phyloP scores from a whole-genome alignment of 208 protist genomes.

The Wallacemonas collosoma region DNA sequence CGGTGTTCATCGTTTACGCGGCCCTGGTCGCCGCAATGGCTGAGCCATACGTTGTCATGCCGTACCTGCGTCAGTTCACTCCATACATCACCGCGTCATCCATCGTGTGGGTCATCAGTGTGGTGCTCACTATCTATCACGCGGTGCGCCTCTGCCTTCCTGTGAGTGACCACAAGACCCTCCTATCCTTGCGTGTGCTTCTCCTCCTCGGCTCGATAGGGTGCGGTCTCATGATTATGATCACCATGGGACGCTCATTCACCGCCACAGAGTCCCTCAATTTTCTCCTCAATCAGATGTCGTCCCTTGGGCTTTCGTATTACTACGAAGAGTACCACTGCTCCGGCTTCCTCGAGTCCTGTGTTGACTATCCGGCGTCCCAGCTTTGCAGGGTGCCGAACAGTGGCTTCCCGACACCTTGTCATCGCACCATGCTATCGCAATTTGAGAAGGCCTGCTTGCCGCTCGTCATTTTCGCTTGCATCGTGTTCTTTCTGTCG shows the following conservation, averaged over 20 bases:
- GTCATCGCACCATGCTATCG: not conserved
- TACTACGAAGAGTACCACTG: slow-evolving; percentile 16
- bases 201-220: slow-evolving; percentile 5
- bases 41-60: slow-evolving; percentile 10
- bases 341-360: slow-evolving; percentile 16
- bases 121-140: slow-evolving; percentile 4
- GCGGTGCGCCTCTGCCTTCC: not conserved
- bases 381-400: not conserved
- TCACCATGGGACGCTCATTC: slow-evolving; percentile 11
- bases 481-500: not conserved
- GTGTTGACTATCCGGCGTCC: not conserved
- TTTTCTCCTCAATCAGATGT: not conserved
- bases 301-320: not conserved
- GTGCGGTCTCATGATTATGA: slow-evolving; percentile 10
- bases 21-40: slow-evolving; percentile 7
- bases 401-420: not conserved
- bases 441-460: slow-evolving; percentile 8
- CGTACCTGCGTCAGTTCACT: slow-evolving; percentile 17
- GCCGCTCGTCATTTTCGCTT: slow-evolving; percentile 6
- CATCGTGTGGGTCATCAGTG: slow-evolving; percentile 13
- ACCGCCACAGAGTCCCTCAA: not conserved
- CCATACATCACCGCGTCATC: slow-evolving; percentile 10
- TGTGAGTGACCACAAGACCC: not conserved
- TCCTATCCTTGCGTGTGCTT: not conserved
- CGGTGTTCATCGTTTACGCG: slow-evolving; percentile 13